Evolutionary conservation across 2,329 filamentous ascomycete species (phyloP).

Genomic region (Blastomyces emzantsi): DNA sequence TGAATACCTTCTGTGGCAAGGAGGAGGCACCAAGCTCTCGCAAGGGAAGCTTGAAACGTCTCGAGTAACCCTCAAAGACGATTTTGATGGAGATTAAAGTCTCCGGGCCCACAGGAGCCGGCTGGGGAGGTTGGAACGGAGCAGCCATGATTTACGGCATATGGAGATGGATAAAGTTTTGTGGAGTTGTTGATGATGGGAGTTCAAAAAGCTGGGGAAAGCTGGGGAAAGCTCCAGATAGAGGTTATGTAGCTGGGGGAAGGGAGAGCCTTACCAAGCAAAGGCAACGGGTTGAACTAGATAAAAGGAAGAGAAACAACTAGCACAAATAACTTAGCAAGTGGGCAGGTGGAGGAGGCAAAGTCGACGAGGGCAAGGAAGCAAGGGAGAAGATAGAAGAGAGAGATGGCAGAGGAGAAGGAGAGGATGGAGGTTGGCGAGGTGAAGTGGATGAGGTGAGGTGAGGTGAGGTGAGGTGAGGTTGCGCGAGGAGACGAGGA

Average conservation of each 20-base stretch:
- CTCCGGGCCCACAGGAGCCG: conserved; percentile 49
- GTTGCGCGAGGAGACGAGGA: neutral
- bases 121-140: conserved; percentile 32
- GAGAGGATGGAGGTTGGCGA: neutral
- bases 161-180: conserved; percentile 6
- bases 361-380: conserved; percentile 5
- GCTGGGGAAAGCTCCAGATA: conserved; percentile 13
- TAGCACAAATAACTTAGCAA: conserved; percentile 13
- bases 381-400: neutral
- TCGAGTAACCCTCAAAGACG: conserved; percentile 62
- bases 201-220: conserved; percentile 5
- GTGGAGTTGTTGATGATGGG: conserved; percentile 14
- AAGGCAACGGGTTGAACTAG: conserved; percentile 15
- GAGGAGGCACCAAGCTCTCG: conserved; percentile 66
- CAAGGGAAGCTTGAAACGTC: conserved; percentile 82
- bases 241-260: conserved; percentile 3
- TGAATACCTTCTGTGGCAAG: conserved; percentile 75
- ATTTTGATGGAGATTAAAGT: conserved; percentile 81
- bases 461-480: neutral
- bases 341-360: conserved; percentile 15
- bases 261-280: conserved; percentile 8
- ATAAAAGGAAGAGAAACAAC: conserved; percentile 17
- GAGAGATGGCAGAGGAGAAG: neutral
- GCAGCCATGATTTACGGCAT: conserved; percentile 30
- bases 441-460: neutral